Conservation (phyloP, 371 early-diverging fungal species). For the Mortierella sp. region DNA sequence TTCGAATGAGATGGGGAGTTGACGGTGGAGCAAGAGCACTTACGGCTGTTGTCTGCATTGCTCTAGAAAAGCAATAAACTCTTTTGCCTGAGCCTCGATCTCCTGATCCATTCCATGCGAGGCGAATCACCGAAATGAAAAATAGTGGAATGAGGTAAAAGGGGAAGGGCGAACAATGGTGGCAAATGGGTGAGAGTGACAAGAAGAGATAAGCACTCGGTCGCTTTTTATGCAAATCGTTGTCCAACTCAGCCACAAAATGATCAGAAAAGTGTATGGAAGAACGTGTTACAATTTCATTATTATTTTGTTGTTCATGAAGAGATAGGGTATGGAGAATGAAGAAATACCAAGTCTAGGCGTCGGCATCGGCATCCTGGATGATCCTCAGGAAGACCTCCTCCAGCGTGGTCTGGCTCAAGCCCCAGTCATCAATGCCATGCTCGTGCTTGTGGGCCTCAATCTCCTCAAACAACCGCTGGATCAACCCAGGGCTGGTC, state of each 20-base stretch:
- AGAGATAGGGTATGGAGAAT: neutral
- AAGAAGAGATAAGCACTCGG: neutral
- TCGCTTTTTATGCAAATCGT: neutral
- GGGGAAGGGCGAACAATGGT: neutral
- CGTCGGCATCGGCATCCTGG: conserved; percentile 64
- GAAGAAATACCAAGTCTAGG: conserved; percentile 16
- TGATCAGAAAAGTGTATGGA: no score
- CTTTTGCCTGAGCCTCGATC: conserved; percentile 42
- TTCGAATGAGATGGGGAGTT: neutral
- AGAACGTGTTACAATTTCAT: no score
- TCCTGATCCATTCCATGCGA: conserved; percentile 49
- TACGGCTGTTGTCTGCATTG: conserved; percentile 27
- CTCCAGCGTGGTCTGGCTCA: conserved; percentile 73
- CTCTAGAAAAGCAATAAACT: conserved; percentile 33
- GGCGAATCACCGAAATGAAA: conserved; percentile 6
- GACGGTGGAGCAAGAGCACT: neutral
- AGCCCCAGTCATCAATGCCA: conserved; percentile 76
- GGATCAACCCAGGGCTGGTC: conserved; percentile 60
- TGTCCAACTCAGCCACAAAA: neutral
- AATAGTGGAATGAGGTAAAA: neutral
- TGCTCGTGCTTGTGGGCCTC: conserved; percentile 54
- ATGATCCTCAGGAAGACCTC: conserved; percentile 72
- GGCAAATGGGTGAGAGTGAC: neutral
- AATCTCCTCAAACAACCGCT: conserved; percentile 66
- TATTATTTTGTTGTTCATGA: neutral